Percentiles rank a stretch among this genome's conserved stretches.
Conservation (phyloP, 768 basidiomycete genomes). For the Mycena metata region DNA sequence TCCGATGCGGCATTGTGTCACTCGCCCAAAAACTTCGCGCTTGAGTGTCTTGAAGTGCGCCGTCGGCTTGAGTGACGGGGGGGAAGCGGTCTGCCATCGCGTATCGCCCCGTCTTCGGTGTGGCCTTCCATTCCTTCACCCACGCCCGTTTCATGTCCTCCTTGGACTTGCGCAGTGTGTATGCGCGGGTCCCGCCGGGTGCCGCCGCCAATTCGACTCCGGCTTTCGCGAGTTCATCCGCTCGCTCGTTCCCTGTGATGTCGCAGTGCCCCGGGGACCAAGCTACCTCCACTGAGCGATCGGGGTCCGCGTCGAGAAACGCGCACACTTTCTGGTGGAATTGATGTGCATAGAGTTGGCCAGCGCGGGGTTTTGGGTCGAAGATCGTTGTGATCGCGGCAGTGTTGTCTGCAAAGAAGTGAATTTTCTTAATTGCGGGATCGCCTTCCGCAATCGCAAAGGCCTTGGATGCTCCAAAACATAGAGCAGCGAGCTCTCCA, state of each 20-base stretch:
- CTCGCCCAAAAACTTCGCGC: conserved; percentile 43
- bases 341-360: conserved; percentile 32
- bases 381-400: conserved; percentile 11
- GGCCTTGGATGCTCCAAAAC: too few species aligned
- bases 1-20: conserved; percentile 41
- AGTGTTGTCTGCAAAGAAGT: conserved; percentile 26
- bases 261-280: conserved; percentile 44
- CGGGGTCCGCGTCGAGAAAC: conserved; percentile 28
- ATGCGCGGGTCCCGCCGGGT: too few species aligned
- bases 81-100: conserved; percentile 37
- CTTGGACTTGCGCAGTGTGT: too few species aligned
- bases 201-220: too few species aligned
- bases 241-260: too few species aligned
- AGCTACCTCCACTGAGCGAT: conserved; percentile 22
- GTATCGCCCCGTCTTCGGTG: conserved; percentile 25
- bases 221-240: too few species aligned
- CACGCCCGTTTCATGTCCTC: too few species aligned
- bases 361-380: conserved; percentile 13
- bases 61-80: conserved; percentile 34
- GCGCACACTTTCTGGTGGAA: conserved; percentile 36
- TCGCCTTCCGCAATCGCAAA: too few species aligned
- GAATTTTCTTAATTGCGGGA: too few species aligned
- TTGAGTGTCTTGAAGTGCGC: conserved; percentile 25
- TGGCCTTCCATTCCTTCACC: too few species aligned
- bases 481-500: too few species aligned